A percentile compares a stretch with the other conserved stretches of the same genome.
phyloP scores from a whole-genome alignment of 2,329 filamentous ascomycete genomes.

The Canariomyces notabilis region DNA sequence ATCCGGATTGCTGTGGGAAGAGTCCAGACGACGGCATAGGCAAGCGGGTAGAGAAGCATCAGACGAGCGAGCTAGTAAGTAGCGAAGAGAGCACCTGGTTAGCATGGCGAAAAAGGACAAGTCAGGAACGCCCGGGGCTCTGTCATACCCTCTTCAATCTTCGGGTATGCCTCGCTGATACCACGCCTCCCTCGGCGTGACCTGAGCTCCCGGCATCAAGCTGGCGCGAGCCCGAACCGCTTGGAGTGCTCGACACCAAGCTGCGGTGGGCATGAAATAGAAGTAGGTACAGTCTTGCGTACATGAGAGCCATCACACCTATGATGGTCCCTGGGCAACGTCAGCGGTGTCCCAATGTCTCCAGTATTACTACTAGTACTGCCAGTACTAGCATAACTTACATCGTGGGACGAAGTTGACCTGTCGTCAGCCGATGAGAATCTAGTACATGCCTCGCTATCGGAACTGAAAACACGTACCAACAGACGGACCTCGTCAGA shows the following conservation, averaged over 20 bases:
- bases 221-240: slow-evolving; percentile 22
- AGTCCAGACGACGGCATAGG: slow-evolving; percentile 39
- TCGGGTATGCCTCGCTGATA: slow-evolving; percentile 21
- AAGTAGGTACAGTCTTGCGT: slow-evolving; percentile 35
- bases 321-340: slow-evolving; percentile 36
- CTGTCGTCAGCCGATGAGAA: no score
- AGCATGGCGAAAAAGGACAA: no score
- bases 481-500: slow-evolving; percentile 34
- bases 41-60: slow-evolving; percentile 39
- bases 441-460: no score
- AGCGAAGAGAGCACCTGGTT: no score
- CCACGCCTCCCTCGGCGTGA: no score
- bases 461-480: no score
- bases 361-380: no score
- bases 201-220: slow-evolving; percentile 21
- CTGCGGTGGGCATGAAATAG: slow-evolving; percentile 35
- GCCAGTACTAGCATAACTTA: no score
- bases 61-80: slow-evolving; percentile 35
- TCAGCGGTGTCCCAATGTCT: no score
- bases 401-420: slow-evolving; percentile 38
- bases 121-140: no score
- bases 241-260: slow-evolving; percentile 25
- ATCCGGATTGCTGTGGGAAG: slow-evolving; percentile 37
- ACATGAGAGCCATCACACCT: slow-evolving; percentile 33
- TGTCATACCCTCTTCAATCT: slow-evolving; percentile 24